These are phyloP conservation scores for Picochlorum sp. DNA, from an alignment of 139 green algal genomes.

Conservation along the genomic window DNA sequence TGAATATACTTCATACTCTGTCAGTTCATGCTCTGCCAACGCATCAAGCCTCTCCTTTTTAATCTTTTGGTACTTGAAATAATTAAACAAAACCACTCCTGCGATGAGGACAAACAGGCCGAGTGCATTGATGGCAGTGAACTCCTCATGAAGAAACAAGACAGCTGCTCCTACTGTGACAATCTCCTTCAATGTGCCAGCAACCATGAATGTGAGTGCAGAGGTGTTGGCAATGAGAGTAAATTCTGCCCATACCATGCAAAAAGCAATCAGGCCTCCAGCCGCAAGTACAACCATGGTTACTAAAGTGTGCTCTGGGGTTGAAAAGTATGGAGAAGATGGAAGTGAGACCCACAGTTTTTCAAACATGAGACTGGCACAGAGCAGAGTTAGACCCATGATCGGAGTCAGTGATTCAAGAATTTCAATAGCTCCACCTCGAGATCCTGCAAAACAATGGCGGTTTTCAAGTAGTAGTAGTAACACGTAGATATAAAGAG, in stretches of 20 bases:
- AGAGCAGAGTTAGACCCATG: slow-evolving; percentile 58
- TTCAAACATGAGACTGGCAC: slow-evolving; percentile 58
- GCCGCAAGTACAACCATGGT: slow-evolving; percentile 38
- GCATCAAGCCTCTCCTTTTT: neutral
- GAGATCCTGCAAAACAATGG: neutral
- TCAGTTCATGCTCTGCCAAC: neutral
- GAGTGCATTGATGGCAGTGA: slow-evolving; percentile 60
- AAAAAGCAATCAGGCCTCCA: slow-evolving; percentile 64
- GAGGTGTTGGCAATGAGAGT: slow-evolving; percentile 73
- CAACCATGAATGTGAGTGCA: slow-evolving; percentile 89
- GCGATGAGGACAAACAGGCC: slow-evolving; percentile 69
- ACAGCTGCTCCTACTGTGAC: slow-evolving; percentile 65
- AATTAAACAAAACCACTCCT: slow-evolving; percentile 80
- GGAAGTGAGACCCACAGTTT: slow-evolving; percentile 53
- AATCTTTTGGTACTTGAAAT: slow-evolving; percentile 54
- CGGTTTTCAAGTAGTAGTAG: neutral
- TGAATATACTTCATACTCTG: neutral
- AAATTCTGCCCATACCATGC: slow-evolving; percentile 74
- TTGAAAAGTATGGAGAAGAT: slow-evolving; percentile 58
- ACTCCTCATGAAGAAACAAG: slow-evolving; percentile 59
- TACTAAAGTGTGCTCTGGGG: slow-evolving; percentile 11
- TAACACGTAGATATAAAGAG: neutral
- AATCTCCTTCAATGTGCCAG: slow-evolving; percentile 82
- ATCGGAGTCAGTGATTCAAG: slow-evolving; percentile 44
- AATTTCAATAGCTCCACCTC: slow-evolving; percentile 26